Base-by-base conservation (phyloP, 192 early-diverging fungal species). In the Entomortierella beljakovae region DNA sequence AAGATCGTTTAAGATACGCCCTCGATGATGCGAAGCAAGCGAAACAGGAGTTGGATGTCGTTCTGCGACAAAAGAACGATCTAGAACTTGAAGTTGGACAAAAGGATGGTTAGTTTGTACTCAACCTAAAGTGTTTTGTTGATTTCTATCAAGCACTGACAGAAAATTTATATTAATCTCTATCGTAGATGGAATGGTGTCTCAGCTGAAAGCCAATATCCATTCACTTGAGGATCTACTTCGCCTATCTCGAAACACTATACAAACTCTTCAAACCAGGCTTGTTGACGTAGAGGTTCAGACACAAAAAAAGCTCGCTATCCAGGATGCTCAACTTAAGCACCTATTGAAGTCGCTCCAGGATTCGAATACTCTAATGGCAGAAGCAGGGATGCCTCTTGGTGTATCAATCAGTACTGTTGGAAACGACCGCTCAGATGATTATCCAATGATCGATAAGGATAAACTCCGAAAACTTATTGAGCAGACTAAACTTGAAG, bases 221-320 rank as follows among this genome's bases (percentile, higher is more conserved):
- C 72, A 85, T 64, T 87, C 90, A 10, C 82, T 94, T 10, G 88
- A 92, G 57, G 89, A 92, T 22, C 80, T 92, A 23, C 81, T 94
- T 38, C 88, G 92, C n/a, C 90, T 92, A 80, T 93, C 93, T 33
- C 86, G 92, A 1, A 88, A 92, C 40, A 93, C 91, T 4, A 92
- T 94, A 22, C 83, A 88, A 50, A 90, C 91, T 18, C 64, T 94
- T 28, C 92, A 94, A 81, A 83, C 83, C 34, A 90, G 91, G 72
- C 83, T 93, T 50, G 87, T 81, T 57, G 92, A 93, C 70, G 66
- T 90, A 3, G 86, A 91, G 22, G 77, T 88, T 32, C 90, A 92
- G 64, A 91, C 92, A 48, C 86, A 88, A 46, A 85, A 87, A 38
- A 92, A 92, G 64, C 68, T 92, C 43, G 84, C 88, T 26, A 88